Evolutionary conservation across 2,329 filamentous ascomycete species (phyloP).

Genomic region (Diplodia scrobiculata): DNA sequence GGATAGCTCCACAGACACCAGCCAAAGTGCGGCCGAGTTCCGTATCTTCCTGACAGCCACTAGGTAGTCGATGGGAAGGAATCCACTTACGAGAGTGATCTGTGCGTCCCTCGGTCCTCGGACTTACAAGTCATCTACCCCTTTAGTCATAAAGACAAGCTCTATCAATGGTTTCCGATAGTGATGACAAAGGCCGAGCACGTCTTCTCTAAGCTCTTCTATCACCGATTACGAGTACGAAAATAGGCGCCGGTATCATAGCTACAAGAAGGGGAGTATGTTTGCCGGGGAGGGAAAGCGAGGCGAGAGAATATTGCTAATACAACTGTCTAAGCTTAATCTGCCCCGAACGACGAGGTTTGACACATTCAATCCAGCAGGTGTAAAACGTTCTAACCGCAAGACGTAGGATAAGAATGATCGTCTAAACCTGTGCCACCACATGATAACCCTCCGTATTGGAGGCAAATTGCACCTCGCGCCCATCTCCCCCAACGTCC

Average conservation of each 20-base stretch:
- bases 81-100: background rate
- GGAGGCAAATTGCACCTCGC: conserved; percentile 32
- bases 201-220: conserved; percentile 7
- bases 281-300: background rate
- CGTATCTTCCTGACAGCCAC: background rate
- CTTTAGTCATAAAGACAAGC: background rate
- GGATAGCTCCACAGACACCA: background rate
- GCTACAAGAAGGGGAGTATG: conserved; percentile 38
- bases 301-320: background rate
- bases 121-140: background rate
- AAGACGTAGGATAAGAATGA: conserved; percentile 35
- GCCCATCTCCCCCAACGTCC: conserved; percentile 28
- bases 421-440: conserved; percentile 17
- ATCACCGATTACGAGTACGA: conserved; percentile 27
- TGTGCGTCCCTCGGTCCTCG: background rate
- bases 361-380: too few species aligned
- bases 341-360: conserved; percentile 31
- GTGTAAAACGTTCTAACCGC: background rate
- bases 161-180: background rate
- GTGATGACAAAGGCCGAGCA: conserved; percentile 2
- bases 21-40: background rate
- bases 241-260: conserved; percentile 43
- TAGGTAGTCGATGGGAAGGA: background rate
- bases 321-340: background rate
- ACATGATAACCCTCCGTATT: background rate